Conservation (phyloP, 768 basidiomycete genomes). For the Russula brevipes region DNA sequence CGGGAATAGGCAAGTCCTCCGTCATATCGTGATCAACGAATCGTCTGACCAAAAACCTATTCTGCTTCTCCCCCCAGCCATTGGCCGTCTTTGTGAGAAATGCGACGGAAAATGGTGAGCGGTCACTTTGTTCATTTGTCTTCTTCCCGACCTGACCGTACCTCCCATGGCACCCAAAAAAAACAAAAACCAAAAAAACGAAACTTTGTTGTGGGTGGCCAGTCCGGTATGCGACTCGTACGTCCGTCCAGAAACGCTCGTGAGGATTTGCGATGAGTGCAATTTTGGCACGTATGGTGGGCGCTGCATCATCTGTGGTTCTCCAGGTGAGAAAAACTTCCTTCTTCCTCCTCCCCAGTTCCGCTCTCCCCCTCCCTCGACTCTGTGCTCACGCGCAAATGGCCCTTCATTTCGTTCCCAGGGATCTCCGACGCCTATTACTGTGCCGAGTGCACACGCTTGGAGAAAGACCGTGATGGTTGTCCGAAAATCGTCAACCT, state of each 20-base stretch:
- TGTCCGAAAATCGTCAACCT: conserved; percentile 98
- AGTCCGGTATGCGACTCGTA: conserved; percentile 99
- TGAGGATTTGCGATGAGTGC: conserved; percentile 98
- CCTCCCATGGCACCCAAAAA: not conserved
- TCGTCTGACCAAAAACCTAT: conserved; percentile 5
- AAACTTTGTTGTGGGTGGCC: not conserved
- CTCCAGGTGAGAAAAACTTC: conserved; percentile 58
- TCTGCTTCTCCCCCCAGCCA: conserved; percentile 49
- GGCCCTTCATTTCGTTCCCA: conserved; percentile 30
- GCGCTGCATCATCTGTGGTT: conserved; percentile 95
- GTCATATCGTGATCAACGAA: too few species aligned
- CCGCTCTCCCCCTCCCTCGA: not conserved
- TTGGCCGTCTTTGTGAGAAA: conserved; percentile 97
- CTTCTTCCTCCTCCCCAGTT: not conserved
- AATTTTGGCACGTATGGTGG: conserved; percentile 99
- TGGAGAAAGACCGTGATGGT: conserved; percentile 97
- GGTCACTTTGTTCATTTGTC: not conserved
- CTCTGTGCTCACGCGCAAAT: not conserved
- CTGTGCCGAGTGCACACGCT: conserved; percentile 92
- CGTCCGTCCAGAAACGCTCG: conserved; percentile 95
- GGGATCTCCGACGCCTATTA: conserved; percentile 99
- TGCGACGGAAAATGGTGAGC: conserved; percentile 98
- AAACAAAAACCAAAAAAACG: not conserved
- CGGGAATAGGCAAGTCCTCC: conserved; percentile 76
- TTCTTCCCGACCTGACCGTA: too few species aligned